Percentiles rank a stretch among this genome's conserved stretches.
Conservation (phyloP, 1,284 basidiomycete genomes). For the Sparassis latifolia region DNA sequence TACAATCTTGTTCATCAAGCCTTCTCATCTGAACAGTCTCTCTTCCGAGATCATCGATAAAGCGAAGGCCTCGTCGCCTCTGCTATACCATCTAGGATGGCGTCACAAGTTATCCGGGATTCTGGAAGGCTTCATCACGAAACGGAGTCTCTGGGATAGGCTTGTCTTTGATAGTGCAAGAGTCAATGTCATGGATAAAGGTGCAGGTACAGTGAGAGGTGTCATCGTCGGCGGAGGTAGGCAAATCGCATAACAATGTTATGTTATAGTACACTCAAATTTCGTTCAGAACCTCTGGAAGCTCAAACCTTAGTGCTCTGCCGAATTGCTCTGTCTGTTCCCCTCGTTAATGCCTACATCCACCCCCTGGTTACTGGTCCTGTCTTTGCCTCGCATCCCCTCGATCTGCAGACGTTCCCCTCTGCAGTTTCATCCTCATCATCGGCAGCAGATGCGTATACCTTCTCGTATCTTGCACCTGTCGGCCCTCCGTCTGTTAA, state of each 20-base stretch:
- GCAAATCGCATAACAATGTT: constrained; percentile 10
- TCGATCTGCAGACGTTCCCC: constrained; percentile 69
- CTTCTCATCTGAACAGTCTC: constrained; percentile 49
- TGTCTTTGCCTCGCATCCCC: constrained; percentile 64
- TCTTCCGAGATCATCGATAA: constrained; percentile 42
- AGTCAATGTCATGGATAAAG: constrained; percentile 48
- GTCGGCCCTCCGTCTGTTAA: constrained; percentile 71
- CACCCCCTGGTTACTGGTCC: constrained; percentile 63
- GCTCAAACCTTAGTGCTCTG: constrained; percentile 45
- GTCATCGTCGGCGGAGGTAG: constrained; percentile 62
- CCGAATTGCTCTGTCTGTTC: constrained; percentile 65
- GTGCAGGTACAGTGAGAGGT: constrained; percentile 50
- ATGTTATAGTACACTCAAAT: neutral
- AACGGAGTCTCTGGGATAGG: constrained; percentile 75
- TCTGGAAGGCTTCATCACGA: constrained; percentile 62
- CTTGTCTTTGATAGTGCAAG: constrained; percentile 65
- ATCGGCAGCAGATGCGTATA: constrained; percentile 23
- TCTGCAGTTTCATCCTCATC: constrained; percentile 14
- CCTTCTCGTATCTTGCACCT: constrained; percentile 38
- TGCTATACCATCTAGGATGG: constrained; percentile 56
- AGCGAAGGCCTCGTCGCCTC: constrained; percentile 45
- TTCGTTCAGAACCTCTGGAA: constrained; percentile 27
- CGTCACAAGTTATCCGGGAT: constrained; percentile 66
- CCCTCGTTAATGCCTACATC: constrained; percentile 54
- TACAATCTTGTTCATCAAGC: constrained; percentile 57